These are phyloP conservation scores for Microdochium trichocladiopsis DNA, from an alignment of 2,329 filamentous ascomycete species.

Conservation along the genomic window DNA sequence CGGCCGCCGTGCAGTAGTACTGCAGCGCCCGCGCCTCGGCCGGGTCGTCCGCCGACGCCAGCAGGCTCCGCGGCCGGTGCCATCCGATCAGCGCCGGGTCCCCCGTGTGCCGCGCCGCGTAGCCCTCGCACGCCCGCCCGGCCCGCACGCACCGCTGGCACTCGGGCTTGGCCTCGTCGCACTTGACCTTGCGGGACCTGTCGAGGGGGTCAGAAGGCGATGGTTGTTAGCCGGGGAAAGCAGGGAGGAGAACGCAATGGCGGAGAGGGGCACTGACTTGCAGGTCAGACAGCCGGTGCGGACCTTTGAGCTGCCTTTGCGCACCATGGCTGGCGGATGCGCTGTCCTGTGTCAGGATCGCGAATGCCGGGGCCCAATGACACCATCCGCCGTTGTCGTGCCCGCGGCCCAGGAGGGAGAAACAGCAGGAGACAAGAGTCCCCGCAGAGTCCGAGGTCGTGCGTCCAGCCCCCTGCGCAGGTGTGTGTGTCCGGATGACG, in stretches of 20 bases:
- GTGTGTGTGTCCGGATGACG: too few relatives aligned
- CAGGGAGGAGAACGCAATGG: too few relatives aligned
- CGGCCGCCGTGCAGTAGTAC: conserved; percentile 33
- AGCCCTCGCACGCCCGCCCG: conserved; percentile 20
- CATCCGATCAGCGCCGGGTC: conserved; percentile 7
- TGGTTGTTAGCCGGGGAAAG: too few relatives aligned
- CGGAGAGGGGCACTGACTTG: conserved; percentile 12
- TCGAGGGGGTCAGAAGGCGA: too few relatives aligned
- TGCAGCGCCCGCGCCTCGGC: conserved; percentile 28
- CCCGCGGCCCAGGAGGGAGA: too few relatives aligned
- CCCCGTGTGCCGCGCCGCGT: conserved; percentile 19
- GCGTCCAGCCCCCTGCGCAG: too few relatives aligned
- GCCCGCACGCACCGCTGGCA: conserved; percentile 17
- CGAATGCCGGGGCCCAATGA: too few relatives aligned
- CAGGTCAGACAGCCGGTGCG: conserved; percentile 21
- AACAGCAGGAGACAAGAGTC: too few relatives aligned
- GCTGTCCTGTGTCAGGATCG: too few relatives aligned
- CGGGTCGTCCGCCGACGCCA: conserved; percentile 4
- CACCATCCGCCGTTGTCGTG: too few relatives aligned
- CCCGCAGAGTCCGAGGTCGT: too few relatives aligned
- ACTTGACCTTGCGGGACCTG: conserved; percentile 17
- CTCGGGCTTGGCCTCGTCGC: too few relatives aligned
- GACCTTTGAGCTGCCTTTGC: conserved; percentile 6
- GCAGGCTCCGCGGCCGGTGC: conserved; percentile 19
- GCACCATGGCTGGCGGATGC: neutral